Evolutionary conservation across 345 rosid genomes (phyloP).

Genomic region (Limnanthes douglasii): DNA sequence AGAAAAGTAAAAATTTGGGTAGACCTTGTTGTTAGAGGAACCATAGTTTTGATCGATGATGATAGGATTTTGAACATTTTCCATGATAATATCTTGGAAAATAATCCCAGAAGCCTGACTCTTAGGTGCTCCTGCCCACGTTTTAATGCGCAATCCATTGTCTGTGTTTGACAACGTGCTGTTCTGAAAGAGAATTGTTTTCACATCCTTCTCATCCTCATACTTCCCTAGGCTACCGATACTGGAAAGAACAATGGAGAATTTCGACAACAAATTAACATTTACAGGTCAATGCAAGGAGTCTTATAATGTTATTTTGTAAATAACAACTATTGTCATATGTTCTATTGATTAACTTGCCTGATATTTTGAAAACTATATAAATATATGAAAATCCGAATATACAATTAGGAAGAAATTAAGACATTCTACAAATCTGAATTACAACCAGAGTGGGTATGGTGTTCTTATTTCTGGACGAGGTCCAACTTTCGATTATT

Average conservation of each 20-base stretch:
- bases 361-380: background rate
- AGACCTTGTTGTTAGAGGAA: conserved; percentile 2
- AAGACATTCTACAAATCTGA: no score
- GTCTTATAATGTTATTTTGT: no score
- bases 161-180: conserved; percentile 33
- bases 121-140: conserved; percentile 31
- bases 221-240: conserved; percentile 67
- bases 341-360: no score
- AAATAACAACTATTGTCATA: no score
- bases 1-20: no score
- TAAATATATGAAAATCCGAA: background rate
- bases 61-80: conserved; percentile 46
- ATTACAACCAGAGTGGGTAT: no score
- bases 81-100: conserved; percentile 32
- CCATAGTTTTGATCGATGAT: conserved; percentile 50
- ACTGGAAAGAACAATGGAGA: conserved; percentile 9
- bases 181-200: conserved; percentile 24
- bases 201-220: conserved; percentile 35
- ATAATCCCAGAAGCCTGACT: conserved; percentile 22
- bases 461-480: no score
- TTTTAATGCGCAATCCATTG: conserved; percentile 72
- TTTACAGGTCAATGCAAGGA: no score
- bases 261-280: background rate
- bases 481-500: no score
- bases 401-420: background rate